phyloP scores from a whole-genome alignment of 176 grass and related monocot genomes.

The Urochloa ruziziensis region DNA sequence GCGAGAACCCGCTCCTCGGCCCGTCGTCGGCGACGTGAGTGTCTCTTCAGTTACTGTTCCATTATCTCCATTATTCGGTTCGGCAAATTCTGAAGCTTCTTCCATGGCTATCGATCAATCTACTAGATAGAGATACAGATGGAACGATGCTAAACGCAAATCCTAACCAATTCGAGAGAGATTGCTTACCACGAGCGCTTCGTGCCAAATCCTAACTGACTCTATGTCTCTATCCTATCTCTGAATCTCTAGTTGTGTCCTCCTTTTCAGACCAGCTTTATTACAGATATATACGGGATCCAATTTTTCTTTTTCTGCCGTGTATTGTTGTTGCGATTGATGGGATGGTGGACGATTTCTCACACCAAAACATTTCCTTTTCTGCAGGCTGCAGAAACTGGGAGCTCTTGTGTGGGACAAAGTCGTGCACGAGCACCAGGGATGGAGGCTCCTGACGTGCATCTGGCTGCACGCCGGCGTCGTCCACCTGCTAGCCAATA shows the following conservation, averaged over 20 bases:
- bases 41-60: not conserved
- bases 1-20: conserved; percentile 84
- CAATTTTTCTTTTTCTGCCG: not conserved
- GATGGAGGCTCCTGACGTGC: conserved; percentile 80
- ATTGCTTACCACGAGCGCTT: not conserved
- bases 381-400: conserved; percentile 75
- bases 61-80: not conserved
- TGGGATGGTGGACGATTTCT: not conserved
- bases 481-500: conserved; percentile 86
- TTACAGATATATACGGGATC: not conserved
- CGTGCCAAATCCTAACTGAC: not conserved
- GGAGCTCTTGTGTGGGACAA: conserved; percentile 80
- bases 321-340: not conserved
- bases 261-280: not conserved
- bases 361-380: not conserved
- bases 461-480: conserved; percentile 98
- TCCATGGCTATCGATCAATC: not conserved
- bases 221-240: not conserved
- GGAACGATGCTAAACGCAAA: not conserved
- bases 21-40: conserved; percentile 85
- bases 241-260: not conserved
- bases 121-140: not conserved
- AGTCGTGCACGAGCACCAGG: conserved; percentile 66
- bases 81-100: not conserved
- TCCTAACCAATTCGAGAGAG: not conserved